phyloP scores from a whole-genome alignment of 169 alveolate species.

The Eimeria brunetti region DNA sequence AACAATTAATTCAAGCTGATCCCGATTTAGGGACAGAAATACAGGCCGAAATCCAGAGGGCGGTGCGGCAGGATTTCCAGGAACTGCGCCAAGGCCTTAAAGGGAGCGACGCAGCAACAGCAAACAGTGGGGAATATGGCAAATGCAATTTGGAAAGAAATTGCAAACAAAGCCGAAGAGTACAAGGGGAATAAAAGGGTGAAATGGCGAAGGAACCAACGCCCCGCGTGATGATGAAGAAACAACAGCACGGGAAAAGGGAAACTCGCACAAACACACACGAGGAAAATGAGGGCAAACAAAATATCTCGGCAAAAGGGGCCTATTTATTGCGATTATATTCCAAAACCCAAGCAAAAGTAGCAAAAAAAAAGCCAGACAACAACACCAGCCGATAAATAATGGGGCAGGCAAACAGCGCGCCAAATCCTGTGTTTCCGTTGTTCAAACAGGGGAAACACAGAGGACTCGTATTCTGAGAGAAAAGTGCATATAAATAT shows the following conservation, averaged over 20 bases:
- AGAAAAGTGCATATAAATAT: conserved; percentile 1
- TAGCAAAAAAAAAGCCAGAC: conserved; percentile 21
- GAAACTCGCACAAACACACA: not conserved
- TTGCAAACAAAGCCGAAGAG: conserved; percentile 60
- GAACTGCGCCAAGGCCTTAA: too few species aligned
- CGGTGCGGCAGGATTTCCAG: conserved; percentile 1
- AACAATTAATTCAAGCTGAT: not conserved
- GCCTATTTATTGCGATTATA: conserved; percentile 53
- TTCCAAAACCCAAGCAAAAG: conserved; percentile 42
- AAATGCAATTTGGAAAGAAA: not conserved
- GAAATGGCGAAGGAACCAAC: not conserved
- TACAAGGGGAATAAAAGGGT: not conserved
- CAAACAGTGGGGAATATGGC: conserved; percentile 10
- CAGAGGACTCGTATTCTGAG: conserved; percentile 14
- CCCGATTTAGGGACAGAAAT: conserved; percentile 43
- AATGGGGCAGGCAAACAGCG: conserved; percentile 27
- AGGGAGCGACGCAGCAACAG: too few species aligned
- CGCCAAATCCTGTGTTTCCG: not conserved
- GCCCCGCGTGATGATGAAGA: not conserved
- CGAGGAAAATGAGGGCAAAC: conserved; percentile 11
- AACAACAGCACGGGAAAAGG: not conserved
- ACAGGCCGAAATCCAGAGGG: conserved; percentile 27
- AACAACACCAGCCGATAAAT: conserved; percentile 13
- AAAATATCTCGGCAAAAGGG: conserved; percentile 44
- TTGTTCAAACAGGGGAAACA: conserved; percentile 29